Percentiles rank a stretch among this genome's conserved stretches.
phyloP scores from a whole-genome alignment of 148 eudicot genomes.

The Euryodendron excelsum region DNA sequence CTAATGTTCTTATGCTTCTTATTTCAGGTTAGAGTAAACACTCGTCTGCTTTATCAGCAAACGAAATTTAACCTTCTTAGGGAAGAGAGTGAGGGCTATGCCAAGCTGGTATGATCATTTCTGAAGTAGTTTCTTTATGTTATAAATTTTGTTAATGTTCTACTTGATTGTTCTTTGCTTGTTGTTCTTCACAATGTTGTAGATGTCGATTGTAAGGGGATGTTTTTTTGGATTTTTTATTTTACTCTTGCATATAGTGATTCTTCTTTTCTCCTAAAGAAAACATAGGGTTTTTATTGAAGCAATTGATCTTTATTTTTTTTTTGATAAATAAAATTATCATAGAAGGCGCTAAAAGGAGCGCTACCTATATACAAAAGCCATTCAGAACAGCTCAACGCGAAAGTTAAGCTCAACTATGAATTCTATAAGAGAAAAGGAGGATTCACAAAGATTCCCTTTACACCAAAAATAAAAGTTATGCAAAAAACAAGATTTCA shows the following conservation, averaged over 20 bases:
- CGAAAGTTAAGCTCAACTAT: too few relatives aligned
- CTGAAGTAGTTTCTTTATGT: constrained; percentile 2
- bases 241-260: not conserved
- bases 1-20: constrained; percentile 17
- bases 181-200: not conserved
- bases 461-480: too few relatives aligned
- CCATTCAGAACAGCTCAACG: too few relatives aligned
- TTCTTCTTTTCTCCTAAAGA: not conserved
- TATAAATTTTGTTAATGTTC: not conserved
- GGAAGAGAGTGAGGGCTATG: constrained; percentile 99
- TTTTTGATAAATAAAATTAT: too few relatives aligned
- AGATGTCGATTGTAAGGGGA: not conserved
- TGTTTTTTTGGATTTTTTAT: not conserved
- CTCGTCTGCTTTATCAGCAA: constrained; percentile 95
- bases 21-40: constrained; percentile 95
- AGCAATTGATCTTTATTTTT: not conserved
- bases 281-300: not conserved
- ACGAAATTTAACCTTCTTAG: constrained; percentile 96
- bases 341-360: too few relatives aligned
- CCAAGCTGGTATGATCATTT: constrained; percentile 76
- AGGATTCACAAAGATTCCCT: too few relatives aligned
- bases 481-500: too few relatives aligned
- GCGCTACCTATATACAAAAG: too few relatives aligned
- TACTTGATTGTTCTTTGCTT: not conserved
- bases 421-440: too few relatives aligned